Percentiles rank a stretch among this genome's conserved stretches.
Evolutionary conservation across 495 filamentous ascomycete genomes (phyloP).

Genomic region (Penicillium macrosclerotiorum): DNA sequence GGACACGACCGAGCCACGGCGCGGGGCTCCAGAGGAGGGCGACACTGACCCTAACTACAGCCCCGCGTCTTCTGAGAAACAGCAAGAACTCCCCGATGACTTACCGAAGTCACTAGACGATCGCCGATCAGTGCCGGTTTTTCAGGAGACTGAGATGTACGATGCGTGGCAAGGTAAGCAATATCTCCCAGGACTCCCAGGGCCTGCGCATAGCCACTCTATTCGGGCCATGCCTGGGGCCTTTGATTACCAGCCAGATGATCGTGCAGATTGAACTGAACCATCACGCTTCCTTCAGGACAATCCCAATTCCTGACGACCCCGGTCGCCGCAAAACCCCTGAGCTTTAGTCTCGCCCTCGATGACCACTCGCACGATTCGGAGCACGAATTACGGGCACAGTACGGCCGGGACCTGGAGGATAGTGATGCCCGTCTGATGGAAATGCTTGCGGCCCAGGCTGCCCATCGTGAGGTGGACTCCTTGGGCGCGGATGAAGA

Average conservation of each 20-base stretch:
- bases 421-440: conserved; percentile 86
- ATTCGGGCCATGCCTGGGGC: background rate
- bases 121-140: conserved; percentile 61
- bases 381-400: conserved; percentile 38
- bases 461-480: conserved; percentile 71
- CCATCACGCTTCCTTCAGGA: conserved; percentile 47
- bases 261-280: background rate
- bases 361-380: conserved; percentile 60
- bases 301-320: conserved; percentile 92
- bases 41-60: conserved; percentile 23
- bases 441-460: conserved; percentile 95
- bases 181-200: conserved; percentile 1
- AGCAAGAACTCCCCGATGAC: conserved; percentile 70
- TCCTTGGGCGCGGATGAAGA: conserved; percentile 75
- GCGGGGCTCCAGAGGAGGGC: conserved; percentile 36
- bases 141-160: conserved; percentile 89
- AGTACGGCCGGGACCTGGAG: conserved; percentile 49
- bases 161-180: conserved; percentile 94
- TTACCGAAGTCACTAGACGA: conserved; percentile 90
- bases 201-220: background rate
- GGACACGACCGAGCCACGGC: conserved; percentile 37
- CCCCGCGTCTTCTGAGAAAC: conserved; percentile 20
- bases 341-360: conserved; percentile 80
- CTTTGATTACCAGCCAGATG: conserved; percentile 2
- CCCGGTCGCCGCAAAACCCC: conserved; percentile 76